Evolutionary conservation across 129 eudicot genomes (phyloP), one percentile per base, ranked within the genome.

Genomic region (Sambucus nigra): DNA sequence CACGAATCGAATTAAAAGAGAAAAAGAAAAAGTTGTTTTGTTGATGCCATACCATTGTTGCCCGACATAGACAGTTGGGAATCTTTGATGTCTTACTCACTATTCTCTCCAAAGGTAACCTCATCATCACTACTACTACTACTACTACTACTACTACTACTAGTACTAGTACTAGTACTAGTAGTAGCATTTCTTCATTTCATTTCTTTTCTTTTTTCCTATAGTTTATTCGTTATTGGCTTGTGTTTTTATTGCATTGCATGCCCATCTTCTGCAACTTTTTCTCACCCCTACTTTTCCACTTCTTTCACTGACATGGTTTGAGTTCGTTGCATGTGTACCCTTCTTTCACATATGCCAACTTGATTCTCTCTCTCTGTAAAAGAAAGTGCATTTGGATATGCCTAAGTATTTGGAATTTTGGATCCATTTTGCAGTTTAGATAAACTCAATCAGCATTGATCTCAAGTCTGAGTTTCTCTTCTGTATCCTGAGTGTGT

Each of bases 211-310:
- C 1, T 16, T 28, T 1, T 47, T 46, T 47, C 7, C 14, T 65
- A 25, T 46, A 3, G 35, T 29, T 8, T 7, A 35, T 35, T 26
- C n/a, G n/a, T n/a, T n/a, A n/a, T n/a, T n/a, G n/a, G 51, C 39
- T 32, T 3, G 18, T 54, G 35, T 25, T 46, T 45, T 52, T 64
- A 47, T 44, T 69, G 74, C 49, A 52, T 27, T 69, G 67, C 38
- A 51, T 27, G 31, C 50, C 47, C 52, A 51, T 23, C 60, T 51
- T 47, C 7, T 29, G 64, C 40, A 7, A 47, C 59, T 35, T 51
- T 42, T 21, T 2, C 19, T 11, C 38, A n/a, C 28, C 60, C 5
- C 10, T 65, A 46, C n/a, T 20, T 40, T 25, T 24, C 22, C 45
- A 26, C 26, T 14, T 26, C 31, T 27, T 53, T 27, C 45, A 10